Conservation (phyloP, 768 basidiomycete genomes). For the Trametes coccinea region DNA sequence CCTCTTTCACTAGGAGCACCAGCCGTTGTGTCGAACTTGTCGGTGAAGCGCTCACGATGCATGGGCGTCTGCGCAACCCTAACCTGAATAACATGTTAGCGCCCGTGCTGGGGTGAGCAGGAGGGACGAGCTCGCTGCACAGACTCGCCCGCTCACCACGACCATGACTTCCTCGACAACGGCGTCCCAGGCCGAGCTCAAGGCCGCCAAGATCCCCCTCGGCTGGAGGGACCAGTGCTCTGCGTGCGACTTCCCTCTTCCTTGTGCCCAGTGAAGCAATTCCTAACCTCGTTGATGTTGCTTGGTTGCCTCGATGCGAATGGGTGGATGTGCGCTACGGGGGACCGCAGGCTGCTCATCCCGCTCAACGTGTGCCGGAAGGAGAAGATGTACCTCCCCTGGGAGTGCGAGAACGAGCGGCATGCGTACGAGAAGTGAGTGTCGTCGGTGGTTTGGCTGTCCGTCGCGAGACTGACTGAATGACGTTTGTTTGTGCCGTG, state of each 20-base stretch:
- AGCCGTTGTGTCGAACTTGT: neutral
- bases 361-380: constrained; percentile 87
- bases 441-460: neutral
- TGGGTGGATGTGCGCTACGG: neutral
- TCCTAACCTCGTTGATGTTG: too few relatives aligned
- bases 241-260: constrained; percentile 55
- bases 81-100: neutral
- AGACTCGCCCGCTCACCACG: constrained; percentile 1
- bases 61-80: neutral
- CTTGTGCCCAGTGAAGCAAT: too few relatives aligned
- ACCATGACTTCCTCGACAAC: constrained; percentile 71
- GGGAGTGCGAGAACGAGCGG: constrained; percentile 91
- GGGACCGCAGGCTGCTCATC: constrained; percentile 70
- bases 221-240: constrained; percentile 91
- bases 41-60: neutral
- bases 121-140: too few relatives aligned
- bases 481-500: neutral
- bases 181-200: constrained; percentile 83
- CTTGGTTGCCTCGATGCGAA: too few relatives aligned
- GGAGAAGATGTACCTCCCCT: constrained; percentile 77
- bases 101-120: neutral
- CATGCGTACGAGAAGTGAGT: constrained; percentile 84
- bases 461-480: neutral
- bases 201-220: constrained; percentile 70
- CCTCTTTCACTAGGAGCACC: too few relatives aligned